These are phyloP conservation scores for Paecilomyces dactylethromorphus DNA, from an alignment of 2,329 filamentous ascomycete genomes.

Conservation along the genomic window DNA sequence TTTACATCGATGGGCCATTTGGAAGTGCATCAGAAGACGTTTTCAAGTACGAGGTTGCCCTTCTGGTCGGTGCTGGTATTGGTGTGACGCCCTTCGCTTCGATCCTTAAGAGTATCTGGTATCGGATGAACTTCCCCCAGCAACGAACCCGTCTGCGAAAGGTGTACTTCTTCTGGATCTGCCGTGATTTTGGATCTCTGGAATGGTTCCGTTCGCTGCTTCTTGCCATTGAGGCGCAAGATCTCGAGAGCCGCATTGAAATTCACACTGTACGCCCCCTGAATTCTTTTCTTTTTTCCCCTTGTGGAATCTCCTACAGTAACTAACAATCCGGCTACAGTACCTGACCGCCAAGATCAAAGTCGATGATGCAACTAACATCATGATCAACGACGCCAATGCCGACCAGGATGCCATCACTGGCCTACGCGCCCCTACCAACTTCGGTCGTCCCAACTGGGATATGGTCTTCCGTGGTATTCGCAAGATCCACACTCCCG, in stretches of 20 bases:
- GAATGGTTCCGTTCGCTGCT: slow-evolving; percentile 85
- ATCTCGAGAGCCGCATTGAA: slow-evolving; percentile 76
- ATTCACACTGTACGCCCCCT: slow-evolving; percentile 51
- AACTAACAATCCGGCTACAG: slow-evolving; percentile 17
- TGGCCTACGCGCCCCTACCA: slow-evolving; percentile 72
- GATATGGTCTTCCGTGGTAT: slow-evolving; percentile 83
- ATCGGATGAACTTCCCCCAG: slow-evolving; percentile 81
- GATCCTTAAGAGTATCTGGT: slow-evolving; percentile 78
- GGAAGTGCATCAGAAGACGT: slow-evolving; percentile 82
- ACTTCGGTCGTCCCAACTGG: slow-evolving; percentile 80
- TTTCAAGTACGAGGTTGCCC: slow-evolving; percentile 53
- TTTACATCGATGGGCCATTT: slow-evolving; percentile 81
- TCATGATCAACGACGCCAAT: slow-evolving; percentile 87
- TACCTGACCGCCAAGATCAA: slow-evolving; percentile 85
- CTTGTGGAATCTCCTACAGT: too few species aligned
- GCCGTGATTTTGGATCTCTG: slow-evolving; percentile 78
- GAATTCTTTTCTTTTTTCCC: neutral
- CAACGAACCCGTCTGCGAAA: slow-evolving; percentile 71
- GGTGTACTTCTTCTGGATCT: slow-evolving; percentile 92
- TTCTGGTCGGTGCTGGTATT: slow-evolving; percentile 46
- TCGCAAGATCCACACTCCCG: slow-evolving; percentile 67
- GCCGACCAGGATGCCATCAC: slow-evolving; percentile 80
- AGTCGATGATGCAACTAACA: slow-evolving; percentile 77
- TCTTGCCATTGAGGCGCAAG: slow-evolving; percentile 78
- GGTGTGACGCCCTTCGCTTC: slow-evolving; percentile 48